Base-by-base conservation (phyloP, 805 yeast genomes). In the Ogataea angusta region DNA sequence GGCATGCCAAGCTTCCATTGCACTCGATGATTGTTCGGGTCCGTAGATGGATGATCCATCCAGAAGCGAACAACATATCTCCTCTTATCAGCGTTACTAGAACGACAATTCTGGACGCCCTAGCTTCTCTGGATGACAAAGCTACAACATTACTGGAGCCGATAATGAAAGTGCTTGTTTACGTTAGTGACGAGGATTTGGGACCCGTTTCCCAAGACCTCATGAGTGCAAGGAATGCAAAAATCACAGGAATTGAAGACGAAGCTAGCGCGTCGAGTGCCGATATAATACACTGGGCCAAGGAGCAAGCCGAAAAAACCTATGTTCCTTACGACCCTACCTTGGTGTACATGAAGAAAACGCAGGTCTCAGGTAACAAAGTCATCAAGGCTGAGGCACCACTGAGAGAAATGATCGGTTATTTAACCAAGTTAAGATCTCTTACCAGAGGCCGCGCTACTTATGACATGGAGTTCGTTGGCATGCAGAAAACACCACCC, bases 361-460 rank as follows among this genome's bases (percentile, higher is more conserved):
- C 48, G 2, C 46, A 53, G 15, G 38, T 58, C 7, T 35, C 48
- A 0, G 64, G 63, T 16, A 78, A 69, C 48, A 76, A 86, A 62
- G 63, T 74, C 6, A 76, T 93, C 24, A 67, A 67, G n/a, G 96
- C 96, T 0, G 76, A 73, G 36, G 90, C 89, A 0, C 97, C 99
- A 3, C 67, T 93, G 56, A 73, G 82, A 45, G 95, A 84, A 46
- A 89, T 93, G 96, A 76, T 89, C 34, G 96, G 97, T 0, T 93
- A 93, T 59, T 70, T 88, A 43, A 78, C 81, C 9, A 77, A 76
- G 46, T 66, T 93, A 33, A 67, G 98, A 52, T 82, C 93, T 26
- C 66, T 89, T 51, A 90, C 97, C 0, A 89, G 88, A 56, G 99
- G 99, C 1, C 72, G 95, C 30, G 95, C 90, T 2, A 75, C 80